Base-by-base conservation (phyloP, 441 rosid species). In the Capsella rubella region DNA sequence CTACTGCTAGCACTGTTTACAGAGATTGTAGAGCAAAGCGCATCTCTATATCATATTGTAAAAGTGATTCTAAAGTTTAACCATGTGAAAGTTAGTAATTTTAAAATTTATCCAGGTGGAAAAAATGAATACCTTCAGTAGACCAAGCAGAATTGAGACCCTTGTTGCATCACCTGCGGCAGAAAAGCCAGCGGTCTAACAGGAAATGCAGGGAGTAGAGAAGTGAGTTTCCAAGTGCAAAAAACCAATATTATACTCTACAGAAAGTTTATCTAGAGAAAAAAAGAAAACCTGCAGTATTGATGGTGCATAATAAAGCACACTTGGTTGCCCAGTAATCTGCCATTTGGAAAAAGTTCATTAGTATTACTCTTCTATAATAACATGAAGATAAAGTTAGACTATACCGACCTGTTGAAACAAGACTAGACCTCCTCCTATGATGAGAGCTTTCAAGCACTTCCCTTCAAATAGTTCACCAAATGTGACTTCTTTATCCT, bases 241-340 rank as follows among this genome's bases (percentile, higher is more conserved):
- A 29, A 54, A 69, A 5, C 15, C 64, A 59, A 42, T 25, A 28
- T 43, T 28, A 28, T 43, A 62, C 27, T 43, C 37, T 62, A 21
- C 39, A 28, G 39, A 62, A 27, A 62, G 14, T 43, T 45, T 29
- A 9, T 35, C 2, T n/a, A 67, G 65, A 53, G 64, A 67, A 34
- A 61, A 60, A 47, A 56, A 42, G 14, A 63, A 37, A 79, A 95
- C 99, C 98, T 95, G 86, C 72, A 95, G 78, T 77, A 95, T 93
- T 40, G 96, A 78, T 21, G 96, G 92, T 21, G 99, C 99, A 81
- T 95, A 95, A 84, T 93, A 95, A 18, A 95, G 87, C 28, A 93
- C 99, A 85, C 99, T 95, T 71, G 99, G 99, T 80, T 95, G 99
- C 70, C 99, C 99, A 8, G 99, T 95, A 78, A 93, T 93, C 99